These are phyloP conservation scores for Baorangia bicolor DNA, from an alignment of 768 basidiomycete genomes.

Conservation along the genomic window DNA sequence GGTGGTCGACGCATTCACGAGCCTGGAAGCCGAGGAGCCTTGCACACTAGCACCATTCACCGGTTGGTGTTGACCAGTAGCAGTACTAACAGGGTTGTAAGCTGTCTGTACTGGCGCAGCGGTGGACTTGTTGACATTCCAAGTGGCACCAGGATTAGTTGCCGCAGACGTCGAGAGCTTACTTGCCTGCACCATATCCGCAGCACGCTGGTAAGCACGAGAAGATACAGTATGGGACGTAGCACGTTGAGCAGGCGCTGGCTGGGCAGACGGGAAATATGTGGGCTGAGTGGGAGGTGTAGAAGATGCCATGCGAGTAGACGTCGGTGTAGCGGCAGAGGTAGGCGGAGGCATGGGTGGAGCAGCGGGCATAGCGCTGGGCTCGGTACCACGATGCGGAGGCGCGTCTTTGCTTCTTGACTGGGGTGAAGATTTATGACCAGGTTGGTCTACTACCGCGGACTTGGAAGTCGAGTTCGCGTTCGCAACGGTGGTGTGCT, in stretches of 20 bases:
- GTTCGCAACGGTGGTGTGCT: slow-evolving; percentile 2
- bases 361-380: background rate
- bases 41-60: slow-evolving; percentile 6
- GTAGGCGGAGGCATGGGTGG: slow-evolving; percentile 25
- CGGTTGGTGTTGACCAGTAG: slow-evolving; percentile 11
- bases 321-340: background rate
- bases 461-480: slow-evolving; percentile 3
- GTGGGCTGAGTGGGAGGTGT: slow-evolving; percentile 24
- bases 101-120: slow-evolving; percentile 5
- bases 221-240: slow-evolving; percentile 16
- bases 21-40: slow-evolving; percentile 9
- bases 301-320: slow-evolving; percentile 21
- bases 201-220: slow-evolving; percentile 25
- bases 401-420: slow-evolving; percentile 20
- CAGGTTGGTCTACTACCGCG: slow-evolving; percentile 7
- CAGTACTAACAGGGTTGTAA: background rate
- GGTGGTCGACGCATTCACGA: slow-evolving; percentile 1
- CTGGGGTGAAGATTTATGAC: slow-evolving; percentile 21
- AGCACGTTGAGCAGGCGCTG: slow-evolving; percentile 19
- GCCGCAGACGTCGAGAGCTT: slow-evolving; percentile 11
- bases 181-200: slow-evolving; percentile 23
- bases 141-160: background rate
- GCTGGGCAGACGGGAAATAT: slow-evolving; percentile 5
- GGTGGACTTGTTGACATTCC: slow-evolving; percentile 8
- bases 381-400: slow-evolving; percentile 13